phyloP scores from a whole-genome alignment of 169 alveolate genomes.

The Cryptosporidium parvum region DNA sequence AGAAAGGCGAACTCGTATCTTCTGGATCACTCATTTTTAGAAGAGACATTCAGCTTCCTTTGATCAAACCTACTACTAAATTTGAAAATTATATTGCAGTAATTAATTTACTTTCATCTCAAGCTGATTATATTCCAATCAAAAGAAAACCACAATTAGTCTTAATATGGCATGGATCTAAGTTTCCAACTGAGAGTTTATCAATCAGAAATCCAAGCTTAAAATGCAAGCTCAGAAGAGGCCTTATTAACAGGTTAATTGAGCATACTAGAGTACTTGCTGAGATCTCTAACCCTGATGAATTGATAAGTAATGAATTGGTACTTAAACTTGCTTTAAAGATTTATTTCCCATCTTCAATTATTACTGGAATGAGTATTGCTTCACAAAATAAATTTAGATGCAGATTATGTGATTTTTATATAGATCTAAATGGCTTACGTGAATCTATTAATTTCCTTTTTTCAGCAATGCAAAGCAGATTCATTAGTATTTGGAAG shows the following conservation, averaged over 20 bases:
- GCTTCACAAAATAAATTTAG: not conserved
- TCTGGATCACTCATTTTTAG: conserved; percentile 29
- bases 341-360: conserved; percentile 56
- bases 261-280: conserved; percentile 44
- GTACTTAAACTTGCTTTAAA: conserved; percentile 10
- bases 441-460: conserved; percentile 28
- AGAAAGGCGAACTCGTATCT: not conserved
- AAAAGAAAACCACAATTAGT: conserved; percentile 42
- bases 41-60: conserved; percentile 37
- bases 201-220: not conserved
- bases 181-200: not conserved
- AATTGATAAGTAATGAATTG: not conserved
- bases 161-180: conserved; percentile 33
- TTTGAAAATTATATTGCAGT: conserved; percentile 18
- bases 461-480: conserved; percentile 40
- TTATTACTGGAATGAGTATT: not conserved
- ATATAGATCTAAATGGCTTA: not conserved
- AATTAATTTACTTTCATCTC: conserved; percentile 47
- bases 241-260: not conserved
- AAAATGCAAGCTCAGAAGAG: not conserved
- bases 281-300: not conserved
- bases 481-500: conserved; percentile 49
- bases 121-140: conserved; percentile 56
- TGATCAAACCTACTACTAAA: conserved; percentile 18
- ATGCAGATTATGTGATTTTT: conserved; percentile 27